phyloP scores from a whole-genome alignment of 1,284 basidiomycete genomes.

The Ceratobasidium sp. region DNA sequence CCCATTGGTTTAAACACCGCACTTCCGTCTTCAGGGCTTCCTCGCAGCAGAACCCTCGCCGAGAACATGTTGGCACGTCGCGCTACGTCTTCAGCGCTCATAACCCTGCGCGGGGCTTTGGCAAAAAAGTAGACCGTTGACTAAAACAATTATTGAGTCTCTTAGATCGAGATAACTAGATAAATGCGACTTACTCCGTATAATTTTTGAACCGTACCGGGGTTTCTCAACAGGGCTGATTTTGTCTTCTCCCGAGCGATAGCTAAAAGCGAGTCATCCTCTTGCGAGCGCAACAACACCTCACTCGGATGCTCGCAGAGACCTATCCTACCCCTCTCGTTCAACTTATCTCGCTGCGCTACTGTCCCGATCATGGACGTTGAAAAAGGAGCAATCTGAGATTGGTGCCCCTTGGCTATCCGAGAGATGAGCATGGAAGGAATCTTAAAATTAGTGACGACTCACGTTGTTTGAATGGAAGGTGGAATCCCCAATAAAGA shows the following conservation, averaged over 20 bases:
- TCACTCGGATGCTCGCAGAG: not conserved
- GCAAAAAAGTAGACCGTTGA: not conserved
- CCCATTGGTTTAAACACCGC: not conserved
- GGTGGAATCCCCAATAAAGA: slow-evolving; percentile 7
- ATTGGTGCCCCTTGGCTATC: not conserved
- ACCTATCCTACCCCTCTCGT: not conserved
- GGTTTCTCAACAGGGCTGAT: not conserved
- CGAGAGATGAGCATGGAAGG: not conserved
- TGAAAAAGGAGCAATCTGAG: not conserved
- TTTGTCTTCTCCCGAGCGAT: not conserved
- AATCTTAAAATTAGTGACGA: too few species aligned
- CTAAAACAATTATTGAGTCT: not conserved
- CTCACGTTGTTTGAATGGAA: not conserved
- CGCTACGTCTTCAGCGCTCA: slow-evolving; percentile 10
- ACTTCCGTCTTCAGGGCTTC: slow-evolving; percentile 5
- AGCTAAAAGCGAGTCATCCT: not conserved
- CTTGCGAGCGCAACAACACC: not conserved
- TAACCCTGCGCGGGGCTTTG: not conserved
- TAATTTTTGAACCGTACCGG: not conserved
- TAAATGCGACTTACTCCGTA: slow-evolving; percentile 4
- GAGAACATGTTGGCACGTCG: not conserved
- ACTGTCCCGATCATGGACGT: not conserved
- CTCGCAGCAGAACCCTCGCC: not conserved
- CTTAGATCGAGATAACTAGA: not conserved
- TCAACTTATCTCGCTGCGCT: not conserved